Conservation (phyloP, 306 rosid species). For the Canavalia ensiformis region DNA sequence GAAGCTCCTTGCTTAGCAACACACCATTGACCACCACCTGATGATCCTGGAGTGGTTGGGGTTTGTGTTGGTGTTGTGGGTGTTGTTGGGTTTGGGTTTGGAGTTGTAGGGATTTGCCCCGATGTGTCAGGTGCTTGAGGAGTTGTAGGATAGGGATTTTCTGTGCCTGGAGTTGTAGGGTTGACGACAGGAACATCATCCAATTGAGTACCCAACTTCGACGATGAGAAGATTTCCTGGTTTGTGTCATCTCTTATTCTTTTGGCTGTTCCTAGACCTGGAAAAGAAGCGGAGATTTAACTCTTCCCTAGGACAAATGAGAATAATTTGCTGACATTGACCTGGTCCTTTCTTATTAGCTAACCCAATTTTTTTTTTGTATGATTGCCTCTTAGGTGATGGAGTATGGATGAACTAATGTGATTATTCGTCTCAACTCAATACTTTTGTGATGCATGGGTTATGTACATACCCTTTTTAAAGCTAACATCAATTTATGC, state of each 20-base stretch:
- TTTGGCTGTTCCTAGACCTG: slow-evolving; percentile 69
- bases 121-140: slow-evolving; percentile 61
- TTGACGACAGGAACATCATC: slow-evolving; percentile 70
- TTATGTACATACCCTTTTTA: slow-evolving; percentile 10
- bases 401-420: slow-evolving; percentile 23
- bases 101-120: slow-evolving; percentile 52
- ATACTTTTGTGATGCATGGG: not conserved
- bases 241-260: slow-evolving; percentile 47
- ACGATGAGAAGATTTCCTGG: slow-evolving; percentile 55
- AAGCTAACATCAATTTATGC: slow-evolving; percentile 17
- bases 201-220: slow-evolving; percentile 50
- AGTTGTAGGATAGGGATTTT: slow-evolving; percentile 52
- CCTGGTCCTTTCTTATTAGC: slow-evolving; percentile 21
- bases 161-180: slow-evolving; percentile 67
- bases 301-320: slow-evolving; percentile 17
- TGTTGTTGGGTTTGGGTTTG: slow-evolving; percentile 33
- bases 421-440: slow-evolving; percentile 1
- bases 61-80: slow-evolving; percentile 40
- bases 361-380: not conserved
- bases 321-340: slow-evolving; percentile 27
- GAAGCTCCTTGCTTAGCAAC: slow-evolving; percentile 74
- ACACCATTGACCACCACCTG: slow-evolving; percentile 87
- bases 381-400: not conserved
- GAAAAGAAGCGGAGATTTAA: slow-evolving; percentile 49
- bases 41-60: slow-evolving; percentile 52